Evolutionary conservation across 176 grass and related monocot species (phyloP).

Genomic region (Aegilops tauschii): DNA sequence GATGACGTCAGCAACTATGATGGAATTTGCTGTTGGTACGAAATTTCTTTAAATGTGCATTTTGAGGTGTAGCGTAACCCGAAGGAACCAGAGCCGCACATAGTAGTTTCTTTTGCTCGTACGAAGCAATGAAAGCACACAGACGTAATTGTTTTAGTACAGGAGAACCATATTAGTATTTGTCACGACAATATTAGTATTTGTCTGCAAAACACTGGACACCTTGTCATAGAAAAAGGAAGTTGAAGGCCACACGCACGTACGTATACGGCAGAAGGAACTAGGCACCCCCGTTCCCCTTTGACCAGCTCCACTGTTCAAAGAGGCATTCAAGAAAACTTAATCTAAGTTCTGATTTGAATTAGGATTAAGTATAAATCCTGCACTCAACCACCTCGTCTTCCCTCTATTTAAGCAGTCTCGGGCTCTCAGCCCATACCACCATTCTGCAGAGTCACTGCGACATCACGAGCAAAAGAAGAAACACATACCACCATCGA

Average conservation of each 20-base stretch:
- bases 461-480: neutral
- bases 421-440: neutral
- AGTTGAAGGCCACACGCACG: neutral
- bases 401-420: conserved; percentile 33
- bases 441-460: too few relatives aligned
- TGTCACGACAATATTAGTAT: neutral
- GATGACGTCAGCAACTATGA: too few relatives aligned
- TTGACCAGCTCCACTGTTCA: neutral
- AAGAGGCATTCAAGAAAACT: neutral
- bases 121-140: too few relatives aligned
- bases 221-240: too few relatives aligned
- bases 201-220: too few relatives aligned
- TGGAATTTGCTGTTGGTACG: too few relatives aligned
- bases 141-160: too few relatives aligned
- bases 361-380: neutral
- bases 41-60: too few relatives aligned
- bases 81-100: too few relatives aligned
- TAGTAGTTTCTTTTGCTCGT: too few relatives aligned
- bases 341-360: neutral
- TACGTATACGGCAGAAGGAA: neutral
- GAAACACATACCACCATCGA: neutral
- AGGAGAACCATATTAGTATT: too few relatives aligned
- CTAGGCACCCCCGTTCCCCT: neutral
- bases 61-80: too few relatives aligned
- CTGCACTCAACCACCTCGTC: neutral